Percentiles rank a stretch among this genome's conserved stretches.
Evolutionary conservation across 1,284 basidiomycete species (phyloP).

Genomic region (Ceratobasidium papillatum): DNA sequence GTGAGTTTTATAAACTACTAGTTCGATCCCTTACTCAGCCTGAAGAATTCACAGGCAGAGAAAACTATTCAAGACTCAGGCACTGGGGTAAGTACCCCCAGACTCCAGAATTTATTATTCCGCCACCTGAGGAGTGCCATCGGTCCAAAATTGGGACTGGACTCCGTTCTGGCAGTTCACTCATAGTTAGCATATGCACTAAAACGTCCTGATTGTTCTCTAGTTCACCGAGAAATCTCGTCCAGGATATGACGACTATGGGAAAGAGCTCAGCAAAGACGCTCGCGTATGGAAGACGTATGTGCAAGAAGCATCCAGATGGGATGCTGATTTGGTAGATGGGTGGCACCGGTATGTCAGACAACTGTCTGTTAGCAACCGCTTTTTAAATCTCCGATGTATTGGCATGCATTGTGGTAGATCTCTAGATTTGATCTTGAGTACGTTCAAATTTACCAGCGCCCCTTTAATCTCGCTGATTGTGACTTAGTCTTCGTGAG

Average conservation of each 20-base stretch:
- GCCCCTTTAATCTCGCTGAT: not conserved
- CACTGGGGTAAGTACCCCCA: too few species aligned
- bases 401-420: not conserved
- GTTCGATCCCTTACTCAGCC: too few species aligned
- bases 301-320: not conserved
- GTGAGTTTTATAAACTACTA: too few species aligned
- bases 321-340: constrained; percentile 4
- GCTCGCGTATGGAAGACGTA: constrained; percentile 26
- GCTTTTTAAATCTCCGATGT: not conserved
- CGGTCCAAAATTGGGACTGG: not conserved
- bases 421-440: not conserved
- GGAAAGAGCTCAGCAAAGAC: constrained; percentile 13
- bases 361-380: not conserved
- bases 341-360: constrained; percentile 21
- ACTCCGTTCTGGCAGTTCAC: not conserved
- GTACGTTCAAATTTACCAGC: not conserved
- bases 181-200: too few species aligned
- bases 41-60: too few species aligned
- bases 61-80: too few species aligned
- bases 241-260: constrained; percentile 8
- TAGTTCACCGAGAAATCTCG: not conserved
- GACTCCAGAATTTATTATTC: too few species aligned
- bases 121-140: too few species aligned
- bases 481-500: constrained; percentile 12
- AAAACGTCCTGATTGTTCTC: not conserved